Percentiles rank a stretch among this genome's conserved stretches.
phyloP scores from a whole-genome alignment of 2,329 filamentous ascomycete genomes.

The Daldinia sp. region DNA sequence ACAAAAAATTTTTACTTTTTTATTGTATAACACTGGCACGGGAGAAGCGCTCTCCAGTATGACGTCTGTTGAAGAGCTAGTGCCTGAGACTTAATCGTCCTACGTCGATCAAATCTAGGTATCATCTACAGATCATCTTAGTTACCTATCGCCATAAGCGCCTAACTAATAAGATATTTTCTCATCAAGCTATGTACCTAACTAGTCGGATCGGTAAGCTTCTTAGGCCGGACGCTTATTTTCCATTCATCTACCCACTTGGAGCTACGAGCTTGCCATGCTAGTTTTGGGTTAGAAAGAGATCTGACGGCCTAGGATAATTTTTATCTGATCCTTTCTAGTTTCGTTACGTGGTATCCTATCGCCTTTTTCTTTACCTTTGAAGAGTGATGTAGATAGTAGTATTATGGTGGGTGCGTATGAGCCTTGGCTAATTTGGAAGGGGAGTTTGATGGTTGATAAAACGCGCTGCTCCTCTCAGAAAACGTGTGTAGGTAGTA shows the following conservation, averaged over 20 bases:
- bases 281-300: slow-evolving; percentile 20
- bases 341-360: background rate
- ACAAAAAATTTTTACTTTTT: background rate
- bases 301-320: background rate
- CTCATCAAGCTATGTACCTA: background rate
- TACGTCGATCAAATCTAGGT: slow-evolving; percentile 24
- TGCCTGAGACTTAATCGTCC: slow-evolving; percentile 15
- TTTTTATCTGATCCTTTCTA: background rate
- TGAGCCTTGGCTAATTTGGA: background rate
- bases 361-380: background rate
- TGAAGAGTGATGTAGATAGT: background rate
- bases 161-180: slow-evolving; percentile 18
- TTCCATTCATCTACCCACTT: slow-evolving; percentile 7
- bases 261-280: slow-evolving; percentile 12
- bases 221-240: slow-evolving; percentile 16
- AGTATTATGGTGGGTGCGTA: background rate
- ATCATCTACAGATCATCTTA: background rate
- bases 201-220: slow-evolving; percentile 12
- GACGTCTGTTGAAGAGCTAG: slow-evolving; percentile 17
- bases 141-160: slow-evolving; percentile 4
- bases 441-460: background rate
- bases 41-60: background rate
- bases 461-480: background rate
- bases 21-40: background rate
- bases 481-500: background rate